phyloP scores from a whole-genome alignment of 306 rosid genomes.

The Medicago arabica region DNA sequence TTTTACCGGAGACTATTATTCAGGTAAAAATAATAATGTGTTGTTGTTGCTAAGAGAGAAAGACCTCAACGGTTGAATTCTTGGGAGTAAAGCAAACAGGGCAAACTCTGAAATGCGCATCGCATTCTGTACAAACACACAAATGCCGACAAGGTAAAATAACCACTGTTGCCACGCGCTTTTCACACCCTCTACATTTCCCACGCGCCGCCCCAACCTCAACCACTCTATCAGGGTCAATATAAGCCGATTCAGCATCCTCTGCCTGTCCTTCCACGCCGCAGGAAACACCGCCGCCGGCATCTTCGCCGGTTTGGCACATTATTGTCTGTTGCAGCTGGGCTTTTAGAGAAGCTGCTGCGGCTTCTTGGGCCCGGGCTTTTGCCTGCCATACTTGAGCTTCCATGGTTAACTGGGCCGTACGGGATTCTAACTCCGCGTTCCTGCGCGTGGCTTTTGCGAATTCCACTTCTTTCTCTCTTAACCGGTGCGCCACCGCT shows the following conservation, averaged over 20 bases:
- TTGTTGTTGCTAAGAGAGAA: constrained; percentile 49
- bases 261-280: constrained; percentile 69
- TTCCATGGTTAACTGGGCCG: constrained; percentile 74
- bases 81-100: constrained; percentile 72
- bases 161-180: constrained; percentile 78
- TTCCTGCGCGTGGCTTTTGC: constrained; percentile 77
- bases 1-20: not conserved
- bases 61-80: constrained; percentile 82
- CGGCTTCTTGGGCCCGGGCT: constrained; percentile 76
- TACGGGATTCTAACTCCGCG: constrained; percentile 84
- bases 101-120: constrained; percentile 66
- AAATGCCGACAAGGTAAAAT: constrained; percentile 91
- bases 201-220: constrained; percentile 48
- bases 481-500: constrained; percentile 52
- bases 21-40: too few species aligned
- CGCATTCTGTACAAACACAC: constrained; percentile 80
- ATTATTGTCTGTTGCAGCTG: constrained; percentile 77
- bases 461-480: constrained; percentile 74
- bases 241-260: constrained; percentile 77
- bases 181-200: constrained; percentile 74
- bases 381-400: constrained; percentile 88
- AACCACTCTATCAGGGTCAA: constrained; percentile 69
- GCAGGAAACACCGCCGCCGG: constrained; percentile 38
- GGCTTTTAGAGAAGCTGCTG: constrained; percentile 71
- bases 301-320: constrained; percentile 43